Evolutionary conservation across 345 rosid genomes (phyloP), one percentile per base, ranked within the genome.

Genomic region (Nasturtium officinale): DNA sequence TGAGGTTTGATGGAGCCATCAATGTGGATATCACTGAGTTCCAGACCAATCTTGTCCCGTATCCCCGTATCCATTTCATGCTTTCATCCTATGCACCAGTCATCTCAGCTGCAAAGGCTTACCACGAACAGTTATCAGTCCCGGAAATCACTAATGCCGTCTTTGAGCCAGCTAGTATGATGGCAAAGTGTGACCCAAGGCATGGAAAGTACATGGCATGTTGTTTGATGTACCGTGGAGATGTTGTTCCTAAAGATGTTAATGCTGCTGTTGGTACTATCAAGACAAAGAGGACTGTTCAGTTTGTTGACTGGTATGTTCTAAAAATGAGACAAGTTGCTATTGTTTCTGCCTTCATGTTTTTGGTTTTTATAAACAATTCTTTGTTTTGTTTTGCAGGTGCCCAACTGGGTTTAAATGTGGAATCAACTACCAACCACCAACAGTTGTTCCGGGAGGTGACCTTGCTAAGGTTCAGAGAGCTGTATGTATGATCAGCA

Each of bases 401-500:
- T 85, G 91, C 74, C 89, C 91, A 1, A 87, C 89, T 32, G 89
- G 91, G 30, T 87, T 87, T 77, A 87, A 87, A 42, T 85, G 88
- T 61, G 90, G 90, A 50, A 87, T 86, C 72, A 86, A 86, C 71
- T 86, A 86, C 69, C 85, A 86, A 56, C 87, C 90, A 20, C 90
- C 90, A 63, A 79, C 90, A 3, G 88, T 86, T 8, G 90, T 86
- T 15, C 88, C 90, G 0, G 90, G 90, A 6, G 90, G 90, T 59
- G 90, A 84, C 67, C 87, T 86, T 5, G 91, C 90, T 50, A 85
- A 83, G 74, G 86, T 86, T 18, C 88, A 84, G 78, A 78, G 90
- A 48, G 90, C 88, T 3, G 90, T 87, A n/a, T 87, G 88, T 76
- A 87, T 87, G 90, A 85, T 87, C 75, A 87, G 90, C 79, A 85